Evolutionary conservation across 2,329 filamentous ascomycete species (phyloP).

Genomic region (Pezicula neosporulosa): DNA sequence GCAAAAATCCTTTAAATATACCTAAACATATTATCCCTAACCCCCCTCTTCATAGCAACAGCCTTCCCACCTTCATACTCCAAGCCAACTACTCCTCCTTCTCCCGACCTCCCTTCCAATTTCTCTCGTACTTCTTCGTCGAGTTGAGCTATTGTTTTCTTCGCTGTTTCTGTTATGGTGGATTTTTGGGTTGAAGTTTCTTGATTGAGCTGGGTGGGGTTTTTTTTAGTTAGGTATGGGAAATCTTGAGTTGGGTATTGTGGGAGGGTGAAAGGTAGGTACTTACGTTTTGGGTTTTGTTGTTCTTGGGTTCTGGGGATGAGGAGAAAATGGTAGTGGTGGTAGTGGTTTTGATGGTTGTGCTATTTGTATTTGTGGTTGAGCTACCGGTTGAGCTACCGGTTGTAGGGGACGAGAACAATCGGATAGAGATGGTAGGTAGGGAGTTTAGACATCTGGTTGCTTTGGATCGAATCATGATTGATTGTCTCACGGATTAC

Average conservation of each 20-base stretch:
- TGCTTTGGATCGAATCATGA: neutral
- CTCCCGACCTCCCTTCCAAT: slow-evolving; percentile 64
- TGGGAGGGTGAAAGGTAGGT: no score
- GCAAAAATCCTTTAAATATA: slow-evolving; percentile 49
- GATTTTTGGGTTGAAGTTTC: neutral
- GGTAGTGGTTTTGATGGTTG: no score
- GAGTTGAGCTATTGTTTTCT: slow-evolving; percentile 57
- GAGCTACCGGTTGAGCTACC: no score
- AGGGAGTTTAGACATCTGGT: neutral
- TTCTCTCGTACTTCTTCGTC: slow-evolving; percentile 65
- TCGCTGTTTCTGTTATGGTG: slow-evolving; percentile 3
- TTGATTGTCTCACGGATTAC: neutral
- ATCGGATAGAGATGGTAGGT: no score
- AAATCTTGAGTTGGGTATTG: neutral
- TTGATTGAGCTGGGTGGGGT: neutral
- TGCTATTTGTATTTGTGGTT: no score
- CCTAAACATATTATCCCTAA: slow-evolving; percentile 75
- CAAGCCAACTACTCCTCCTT: slow-evolving; percentile 66
- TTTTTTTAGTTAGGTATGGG: neutral
- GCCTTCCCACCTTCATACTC: slow-evolving; percentile 75
- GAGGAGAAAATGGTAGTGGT: no score
- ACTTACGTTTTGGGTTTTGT: no score
- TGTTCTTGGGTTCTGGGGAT: no score
- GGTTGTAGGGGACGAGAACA: no score
- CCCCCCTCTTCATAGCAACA: slow-evolving; percentile 68